These are phyloP conservation scores for Brachypodium distachyon DNA, from an alignment of 202 grass and related monocot species.

Conservation along the genomic window DNA sequence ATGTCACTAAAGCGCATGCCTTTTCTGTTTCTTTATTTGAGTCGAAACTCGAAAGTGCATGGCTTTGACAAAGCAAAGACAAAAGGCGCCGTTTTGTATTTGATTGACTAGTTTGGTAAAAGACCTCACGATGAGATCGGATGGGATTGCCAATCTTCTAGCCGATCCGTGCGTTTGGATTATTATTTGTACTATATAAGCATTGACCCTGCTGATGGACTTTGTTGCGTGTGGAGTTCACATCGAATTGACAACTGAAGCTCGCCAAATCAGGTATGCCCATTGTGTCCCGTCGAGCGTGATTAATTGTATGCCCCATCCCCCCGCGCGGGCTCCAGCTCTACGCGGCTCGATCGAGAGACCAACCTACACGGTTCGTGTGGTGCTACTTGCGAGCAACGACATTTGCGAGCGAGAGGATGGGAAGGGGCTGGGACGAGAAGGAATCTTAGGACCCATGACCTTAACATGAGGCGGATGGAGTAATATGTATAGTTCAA, in stretches of 20 bases:
- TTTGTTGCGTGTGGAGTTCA: neutral
- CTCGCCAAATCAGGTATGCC: neutral
- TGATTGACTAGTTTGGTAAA: neutral
- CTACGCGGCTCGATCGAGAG: neutral
- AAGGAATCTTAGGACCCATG: too few relatives aligned
- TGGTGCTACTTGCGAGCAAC: neutral
- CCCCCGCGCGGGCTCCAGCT: neutral
- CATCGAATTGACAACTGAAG: neutral
- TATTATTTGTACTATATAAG: neutral
- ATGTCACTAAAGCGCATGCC: too few relatives aligned
- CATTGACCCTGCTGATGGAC: slow-evolving; percentile 13
- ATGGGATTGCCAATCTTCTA: neutral
- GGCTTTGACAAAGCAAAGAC: neutral
- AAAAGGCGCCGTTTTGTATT: neutral
- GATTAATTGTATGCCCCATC: neutral
- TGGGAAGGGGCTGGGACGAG: too few relatives aligned
- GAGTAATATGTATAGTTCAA: too few relatives aligned
- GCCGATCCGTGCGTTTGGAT: neutral
- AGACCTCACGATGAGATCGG: neutral
- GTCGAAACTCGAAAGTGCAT: neutral
- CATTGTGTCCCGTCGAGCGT: neutral
- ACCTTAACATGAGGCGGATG: too few relatives aligned
- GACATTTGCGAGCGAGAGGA: too few relatives aligned
- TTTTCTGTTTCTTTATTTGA: too few relatives aligned
- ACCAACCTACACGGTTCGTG: neutral